These are phyloP conservation scores for Emmonsia crescens DNA, from an alignment of 2,329 filamentous ascomycete genomes.

Conservation along the genomic window DNA sequence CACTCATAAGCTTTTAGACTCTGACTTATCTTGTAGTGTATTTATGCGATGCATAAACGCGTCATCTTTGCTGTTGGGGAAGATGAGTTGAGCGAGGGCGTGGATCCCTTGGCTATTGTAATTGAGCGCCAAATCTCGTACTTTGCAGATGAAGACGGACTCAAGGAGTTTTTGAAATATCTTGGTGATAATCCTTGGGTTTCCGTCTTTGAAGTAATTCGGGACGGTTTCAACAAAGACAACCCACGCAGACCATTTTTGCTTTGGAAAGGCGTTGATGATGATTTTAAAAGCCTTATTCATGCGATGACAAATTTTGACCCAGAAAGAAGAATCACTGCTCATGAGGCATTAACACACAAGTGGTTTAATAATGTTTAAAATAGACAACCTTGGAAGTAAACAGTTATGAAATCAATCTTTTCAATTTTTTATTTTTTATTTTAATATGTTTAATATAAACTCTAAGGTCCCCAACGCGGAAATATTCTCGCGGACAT, in stretches of 20 bases:
- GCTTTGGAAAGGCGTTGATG: slow-evolving; percentile 29
- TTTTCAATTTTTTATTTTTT: too few species aligned
- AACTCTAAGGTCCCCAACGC: too few species aligned
- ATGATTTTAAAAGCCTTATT: slow-evolving; percentile 23
- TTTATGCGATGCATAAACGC: slow-evolving; percentile 35
- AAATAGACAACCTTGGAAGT: neutral
- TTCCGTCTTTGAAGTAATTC: slow-evolving; percentile 28
- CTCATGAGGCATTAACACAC: slow-evolving; percentile 24
- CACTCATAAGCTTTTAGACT: neutral
- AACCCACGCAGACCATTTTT: slow-evolving; percentile 35
- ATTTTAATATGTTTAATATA: too few species aligned
- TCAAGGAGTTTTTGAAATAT: slow-evolving; percentile 33
- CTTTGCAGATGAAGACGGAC: slow-evolving; percentile 35
- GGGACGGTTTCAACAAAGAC: slow-evolving; percentile 31
- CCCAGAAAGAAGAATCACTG: slow-evolving; percentile 23
- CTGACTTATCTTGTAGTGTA: slow-evolving; percentile 25
- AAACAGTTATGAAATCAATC: neutral
- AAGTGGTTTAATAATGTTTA: slow-evolving; percentile 18
- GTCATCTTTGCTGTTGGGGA: slow-evolving; percentile 33
- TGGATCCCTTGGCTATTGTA: slow-evolving; percentile 31
- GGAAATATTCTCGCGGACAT: too few species aligned
- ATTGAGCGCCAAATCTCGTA: slow-evolving; percentile 39
- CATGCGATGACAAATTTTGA: slow-evolving; percentile 24
- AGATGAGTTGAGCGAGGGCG: slow-evolving; percentile 23
- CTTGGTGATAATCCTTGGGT: slow-evolving; percentile 33